A percentile compares a stretch with the other conserved stretches of the same genome.
Evolutionary conservation across 2,329 filamentous ascomycete genomes (phyloP).

Genomic region (Phyllosticta paracitricarpa): DNA sequence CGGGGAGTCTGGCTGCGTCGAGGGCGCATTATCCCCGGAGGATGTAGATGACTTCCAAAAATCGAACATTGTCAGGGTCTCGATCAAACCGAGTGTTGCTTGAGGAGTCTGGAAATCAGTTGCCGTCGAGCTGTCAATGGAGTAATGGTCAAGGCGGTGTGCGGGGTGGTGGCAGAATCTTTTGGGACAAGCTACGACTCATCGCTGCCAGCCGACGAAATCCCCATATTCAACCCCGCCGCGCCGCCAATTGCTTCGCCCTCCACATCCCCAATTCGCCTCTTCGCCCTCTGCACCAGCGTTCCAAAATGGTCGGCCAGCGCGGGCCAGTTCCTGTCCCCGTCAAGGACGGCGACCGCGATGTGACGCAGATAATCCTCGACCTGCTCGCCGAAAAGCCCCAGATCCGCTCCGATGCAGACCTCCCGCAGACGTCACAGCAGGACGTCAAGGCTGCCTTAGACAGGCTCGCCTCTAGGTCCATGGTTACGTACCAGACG

Average conservation of each 20-base stretch:
- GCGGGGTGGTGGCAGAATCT: slow-evolving; percentile 6
- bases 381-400: slow-evolving; percentile 48
- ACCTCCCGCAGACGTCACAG: slow-evolving; percentile 37
- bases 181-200: slow-evolving; percentile 8
- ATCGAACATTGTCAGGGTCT: neutral
- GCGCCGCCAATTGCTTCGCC: neutral
- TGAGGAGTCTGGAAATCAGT: neutral
- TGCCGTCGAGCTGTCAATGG: neutral
- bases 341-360: slow-evolving; percentile 27
- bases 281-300: neutral
- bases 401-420: slow-evolving; percentile 43
- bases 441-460: slow-evolving; percentile 69
- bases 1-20: neutral
- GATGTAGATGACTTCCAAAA: neutral
- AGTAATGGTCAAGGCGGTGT: neutral
- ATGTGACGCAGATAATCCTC: slow-evolving; percentile 70
- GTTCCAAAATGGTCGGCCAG: slow-evolving; percentile 32
- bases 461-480: slow-evolving; percentile 72
- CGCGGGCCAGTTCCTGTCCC: slow-evolving; percentile 40
- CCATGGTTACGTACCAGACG: slow-evolving; percentile 79
- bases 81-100: neutral
- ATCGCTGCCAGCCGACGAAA: neutral
- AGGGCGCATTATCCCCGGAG: neutral
- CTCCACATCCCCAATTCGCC: neutral
- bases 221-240: neutral